Evolutionary conservation across 2,329 filamentous ascomycete genomes (phyloP), one percentile per base, ranked within the genome.

Genomic region (Epichloe amarillans): DNA sequence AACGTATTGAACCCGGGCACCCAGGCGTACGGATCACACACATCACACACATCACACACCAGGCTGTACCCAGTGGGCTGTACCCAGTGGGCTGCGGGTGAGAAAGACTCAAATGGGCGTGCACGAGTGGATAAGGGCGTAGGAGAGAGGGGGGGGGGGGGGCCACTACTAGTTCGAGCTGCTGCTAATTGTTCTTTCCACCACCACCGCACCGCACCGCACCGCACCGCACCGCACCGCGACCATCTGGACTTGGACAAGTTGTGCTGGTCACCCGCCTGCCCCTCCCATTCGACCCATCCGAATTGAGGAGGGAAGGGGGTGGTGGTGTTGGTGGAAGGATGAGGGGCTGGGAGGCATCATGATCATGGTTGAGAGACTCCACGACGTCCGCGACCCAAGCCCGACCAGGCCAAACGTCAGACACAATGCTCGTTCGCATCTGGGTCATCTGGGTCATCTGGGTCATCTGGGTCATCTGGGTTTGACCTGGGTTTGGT

Each of bases 401-500:
- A 47, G 21, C 46, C 38, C 49, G 14, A 42, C 44, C 37, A n/a
- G 43, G 49, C 17, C 43, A 45, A 48, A 45, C 23, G 46, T 45
- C 45, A 48, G 40, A 44, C 49, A 47, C 45, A 35, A 51, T 43
- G 36, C 38, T 21, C 37, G 37, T 41, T 43, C 35, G 12, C 43
- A 44, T 40, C 26, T 50, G 49, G 44, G 35, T 21, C 43, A 44
- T 40, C 26, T 50, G 49, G 44, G 35, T 21, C 43, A 44, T 40
- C 26, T 50, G 49, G 44, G 35, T 33, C 43, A 44, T 40, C 26
- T 50, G 49, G 44, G 35, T 21, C 43, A 44, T 40, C 26, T 50
- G 49, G 44, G 35, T 33, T 50, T 35, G 47, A 15, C 41, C 42
- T 50, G 48, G 49, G 11, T 46, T 40, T 23, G 39, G 26, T 30